Conservation (phyloP, 2,329 filamentous ascomycete species). For the Clonostachys chloroleuca region DNA sequence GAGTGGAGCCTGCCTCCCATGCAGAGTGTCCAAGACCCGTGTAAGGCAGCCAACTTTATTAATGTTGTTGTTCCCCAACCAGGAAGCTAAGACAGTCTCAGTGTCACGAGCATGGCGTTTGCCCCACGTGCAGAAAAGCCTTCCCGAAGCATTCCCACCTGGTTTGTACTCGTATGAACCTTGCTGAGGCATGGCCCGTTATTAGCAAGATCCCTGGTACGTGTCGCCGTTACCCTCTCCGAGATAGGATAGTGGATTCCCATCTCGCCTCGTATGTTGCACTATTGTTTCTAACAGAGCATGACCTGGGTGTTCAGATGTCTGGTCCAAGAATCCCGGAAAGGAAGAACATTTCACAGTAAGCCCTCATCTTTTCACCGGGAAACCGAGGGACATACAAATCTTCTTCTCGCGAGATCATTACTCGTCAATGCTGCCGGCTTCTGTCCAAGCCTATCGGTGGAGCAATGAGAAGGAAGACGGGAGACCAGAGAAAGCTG, state of each 20-base stretch:
- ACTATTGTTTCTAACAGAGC: neutral
- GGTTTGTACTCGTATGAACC: slow-evolving; percentile 30
- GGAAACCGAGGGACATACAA: slow-evolving; percentile 26
- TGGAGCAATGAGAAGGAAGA: slow-evolving; percentile 18
- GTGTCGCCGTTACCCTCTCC: slow-evolving; percentile 11
- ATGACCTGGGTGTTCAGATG: slow-evolving; percentile 20
- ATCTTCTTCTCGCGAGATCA: slow-evolving; percentile 26
- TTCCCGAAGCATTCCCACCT: slow-evolving; percentile 33
- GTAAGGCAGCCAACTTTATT: slow-evolving; percentile 27
- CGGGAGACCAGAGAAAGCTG: slow-evolving; percentile 23
- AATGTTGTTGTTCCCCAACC: neutral
- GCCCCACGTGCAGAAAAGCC: slow-evolving; percentile 32
- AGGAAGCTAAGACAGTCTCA: slow-evolving; percentile 8
- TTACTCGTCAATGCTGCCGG: slow-evolving; percentile 30
- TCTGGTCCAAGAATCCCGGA: slow-evolving; percentile 26
- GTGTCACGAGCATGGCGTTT: slow-evolving; percentile 34
- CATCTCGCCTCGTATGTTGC: neutral
- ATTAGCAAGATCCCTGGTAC: slow-evolving; percentile 30
- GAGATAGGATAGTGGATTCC: neutral
- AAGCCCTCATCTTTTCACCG: slow-evolving; percentile 27
- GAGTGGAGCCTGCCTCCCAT: slow-evolving; percentile 41
- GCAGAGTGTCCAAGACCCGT: slow-evolving; percentile 40
- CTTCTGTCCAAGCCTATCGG: slow-evolving; percentile 29
- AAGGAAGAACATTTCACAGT: slow-evolving; percentile 24
- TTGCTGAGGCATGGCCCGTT: slow-evolving; percentile 28